phyloP scores from a whole-genome alignment of 2,329 filamentous ascomycete species.

The Claviceps pusilla region DNA sequence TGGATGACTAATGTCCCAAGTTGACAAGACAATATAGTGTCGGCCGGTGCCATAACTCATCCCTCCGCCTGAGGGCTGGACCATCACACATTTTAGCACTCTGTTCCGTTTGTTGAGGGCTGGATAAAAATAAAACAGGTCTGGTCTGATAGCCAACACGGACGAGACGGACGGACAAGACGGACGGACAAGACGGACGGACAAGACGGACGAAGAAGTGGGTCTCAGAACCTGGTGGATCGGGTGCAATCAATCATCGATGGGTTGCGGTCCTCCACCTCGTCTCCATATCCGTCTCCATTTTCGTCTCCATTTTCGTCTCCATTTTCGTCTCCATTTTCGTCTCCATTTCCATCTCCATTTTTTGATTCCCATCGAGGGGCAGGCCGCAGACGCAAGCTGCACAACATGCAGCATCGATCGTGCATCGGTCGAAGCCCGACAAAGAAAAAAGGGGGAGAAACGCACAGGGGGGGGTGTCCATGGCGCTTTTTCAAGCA shows the following conservation, averaged over 20 bases:
- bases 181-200: neutral
- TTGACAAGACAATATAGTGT: neutral
- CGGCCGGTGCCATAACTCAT: neutral
- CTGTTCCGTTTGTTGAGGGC: neutral
- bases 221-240: too few species aligned
- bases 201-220: neutral
- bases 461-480: neutral
- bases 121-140: neutral
- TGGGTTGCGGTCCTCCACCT: too few species aligned
- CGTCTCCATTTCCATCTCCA: neutral
- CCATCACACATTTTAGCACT: neutral
- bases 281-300: too few species aligned
- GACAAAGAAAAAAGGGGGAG: neutral
- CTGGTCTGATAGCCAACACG: too few species aligned
- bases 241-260: too few species aligned
- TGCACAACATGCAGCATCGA: neutral
- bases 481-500: neutral
- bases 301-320: neutral
- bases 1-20: neutral
- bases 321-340: neutral
- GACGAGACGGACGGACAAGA: neutral
- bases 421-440: neutral
- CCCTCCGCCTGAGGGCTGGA: neutral
- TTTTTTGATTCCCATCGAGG: too few species aligned
- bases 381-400: neutral